phyloP scores from a whole-genome alignment of 257 asterid genomes.

The Fraxinus excelsior region DNA sequence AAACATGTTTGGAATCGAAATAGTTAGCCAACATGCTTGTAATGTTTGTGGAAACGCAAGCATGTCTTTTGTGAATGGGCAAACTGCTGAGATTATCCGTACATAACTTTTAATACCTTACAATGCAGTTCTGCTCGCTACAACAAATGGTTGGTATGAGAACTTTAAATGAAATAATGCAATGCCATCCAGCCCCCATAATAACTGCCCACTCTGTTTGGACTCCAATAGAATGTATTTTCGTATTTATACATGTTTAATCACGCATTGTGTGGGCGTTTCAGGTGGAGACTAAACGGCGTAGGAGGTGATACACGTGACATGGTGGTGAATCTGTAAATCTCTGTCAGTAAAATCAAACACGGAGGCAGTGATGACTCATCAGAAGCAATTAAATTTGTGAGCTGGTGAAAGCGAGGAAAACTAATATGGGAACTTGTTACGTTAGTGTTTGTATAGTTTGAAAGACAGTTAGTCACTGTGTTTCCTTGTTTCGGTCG shows the following conservation, averaged over 20 bases:
- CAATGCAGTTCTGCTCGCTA: background rate
- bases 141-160: background rate
- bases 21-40: background rate
- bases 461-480: constrained; percentile 33
- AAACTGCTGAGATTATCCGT: background rate
- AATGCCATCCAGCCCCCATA: background rate
- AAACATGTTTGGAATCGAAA: background rate
- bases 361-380: constrained; percentile 33
- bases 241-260: background rate
- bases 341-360: constrained; percentile 25
- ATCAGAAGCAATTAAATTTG: constrained; percentile 17
- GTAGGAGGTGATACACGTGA: constrained; percentile 53
- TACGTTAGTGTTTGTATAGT: constrained; percentile 35
- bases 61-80: background rate
- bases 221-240: background rate
- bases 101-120: background rate
- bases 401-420: constrained; percentile 27
- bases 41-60: background rate
- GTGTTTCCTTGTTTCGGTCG: constrained; percentile 29
- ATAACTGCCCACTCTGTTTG: background rate
- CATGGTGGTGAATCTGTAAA: constrained; percentile 17
- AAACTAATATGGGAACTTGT: constrained; percentile 26
- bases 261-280: constrained; percentile 15
- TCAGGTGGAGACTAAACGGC: constrained; percentile 83
- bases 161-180: background rate